Evolutionary conservation across 768 basidiomycete genomes (phyloP).

Genomic region (Psilocybe tampanensis): DNA sequence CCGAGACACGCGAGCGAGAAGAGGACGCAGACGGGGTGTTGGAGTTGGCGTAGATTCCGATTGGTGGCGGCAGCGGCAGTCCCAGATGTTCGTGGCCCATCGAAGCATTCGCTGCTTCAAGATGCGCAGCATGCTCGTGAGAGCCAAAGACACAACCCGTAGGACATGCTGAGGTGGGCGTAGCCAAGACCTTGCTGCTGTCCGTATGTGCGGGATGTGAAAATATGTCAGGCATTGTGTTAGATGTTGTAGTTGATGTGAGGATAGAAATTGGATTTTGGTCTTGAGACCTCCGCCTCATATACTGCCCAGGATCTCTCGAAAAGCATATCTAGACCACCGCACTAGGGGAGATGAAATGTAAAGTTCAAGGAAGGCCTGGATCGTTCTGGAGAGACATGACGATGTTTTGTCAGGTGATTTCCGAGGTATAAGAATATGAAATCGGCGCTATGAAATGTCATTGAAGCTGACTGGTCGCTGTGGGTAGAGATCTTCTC

Average conservation of each 20-base stretch:
- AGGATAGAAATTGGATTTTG: background rate
- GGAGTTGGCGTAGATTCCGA: background rate
- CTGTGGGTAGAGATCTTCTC: no score
- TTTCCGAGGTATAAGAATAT: no score
- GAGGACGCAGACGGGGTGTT: background rate
- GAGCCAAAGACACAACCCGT: background rate
- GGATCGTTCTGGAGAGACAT: background rate
- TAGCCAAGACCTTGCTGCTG: background rate
- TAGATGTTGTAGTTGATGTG: background rate
- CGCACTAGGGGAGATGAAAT: background rate
- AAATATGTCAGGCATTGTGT: background rate
- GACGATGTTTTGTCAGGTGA: background rate
- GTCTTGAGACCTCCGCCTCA: background rate
- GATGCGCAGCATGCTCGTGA: background rate
- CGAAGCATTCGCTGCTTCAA: background rate
- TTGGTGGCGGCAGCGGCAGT: background rate
- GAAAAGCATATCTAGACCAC: background rate
- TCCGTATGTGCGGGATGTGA: background rate
- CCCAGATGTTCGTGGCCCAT: background rate
- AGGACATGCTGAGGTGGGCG: background rate
- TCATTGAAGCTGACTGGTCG: no score
- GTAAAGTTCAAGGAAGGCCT: background rate
- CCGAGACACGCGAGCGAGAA: background rate
- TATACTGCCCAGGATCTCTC: background rate
- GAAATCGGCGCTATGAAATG: no score